Base-by-base conservation (phyloP, 192 early-diverging fungal species). In the Coemansia sp. region DNA sequence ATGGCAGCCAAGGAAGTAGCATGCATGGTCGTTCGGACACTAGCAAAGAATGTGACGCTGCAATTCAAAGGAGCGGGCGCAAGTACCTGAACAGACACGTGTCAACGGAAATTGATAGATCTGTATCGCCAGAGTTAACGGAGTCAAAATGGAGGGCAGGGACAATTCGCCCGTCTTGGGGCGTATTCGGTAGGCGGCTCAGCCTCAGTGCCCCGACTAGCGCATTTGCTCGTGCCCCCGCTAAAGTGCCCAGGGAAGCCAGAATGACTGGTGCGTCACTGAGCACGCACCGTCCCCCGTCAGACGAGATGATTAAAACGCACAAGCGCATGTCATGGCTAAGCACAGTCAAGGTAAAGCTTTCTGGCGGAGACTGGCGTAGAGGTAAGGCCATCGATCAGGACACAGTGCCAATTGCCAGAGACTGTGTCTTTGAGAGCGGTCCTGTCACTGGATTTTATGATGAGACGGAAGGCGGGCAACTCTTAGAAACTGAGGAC, bases 61-160 rank as follows among this genome's bases (percentile, higher is more conserved):
- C 21, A 37, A 17, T 26, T 8, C n/a, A 22, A 3, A n/a, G n/a
- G 17, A 17, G 22, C 41, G 42, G 17, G 17, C 70, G 71, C 35
- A 50, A 34, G 30, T 76, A 68, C 18, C 35, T 76, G 14, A 55
- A 60, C 21, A 23, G 49, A 22, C 45, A 54, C 40, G 57, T 76
- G 27, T 23, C 60, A 2, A 26, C 46, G 0, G 46, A 18, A 19
- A 26, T 37, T n/a, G 38, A 35, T 5, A 9, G 17, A 0, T n/a
- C 52, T 29, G 53, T 25, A 4, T 48, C 53, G 43, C 26, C 45
- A 14, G 51, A 32, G 40, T 7, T 25, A 10, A 15, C 26, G 29
- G n/a, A 10, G 10, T 17, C 29, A 10, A 25, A 14, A 1, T 17
- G 51, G 46, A 62, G 18, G 17, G n/a, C 37, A 13, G 49, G 41